Conservation (phyloP, 345 rosid genomes). For the Melastoma malabathricum region DNA sequence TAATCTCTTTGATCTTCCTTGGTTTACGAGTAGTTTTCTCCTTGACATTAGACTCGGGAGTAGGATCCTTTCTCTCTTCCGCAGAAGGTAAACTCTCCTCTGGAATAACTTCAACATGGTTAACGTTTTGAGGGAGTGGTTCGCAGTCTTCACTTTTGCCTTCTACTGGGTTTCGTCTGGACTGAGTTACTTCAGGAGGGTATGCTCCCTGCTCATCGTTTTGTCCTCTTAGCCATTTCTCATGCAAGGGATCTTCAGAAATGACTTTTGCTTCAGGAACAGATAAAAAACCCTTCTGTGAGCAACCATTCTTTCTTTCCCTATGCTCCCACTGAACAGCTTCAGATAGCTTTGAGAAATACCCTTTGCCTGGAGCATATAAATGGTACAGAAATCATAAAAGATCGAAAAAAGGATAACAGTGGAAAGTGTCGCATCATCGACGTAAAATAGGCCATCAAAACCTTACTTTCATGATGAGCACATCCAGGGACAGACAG, state of each 20-base stretch:
- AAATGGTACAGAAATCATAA: conserved; percentile 3
- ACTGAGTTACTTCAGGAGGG: too few relatives aligned
- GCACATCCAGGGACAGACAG: conserved; percentile 4
- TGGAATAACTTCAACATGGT: not conserved
- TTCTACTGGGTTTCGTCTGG: conserved; percentile 5
- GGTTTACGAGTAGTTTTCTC: conserved; percentile 11
- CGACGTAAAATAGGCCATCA: not conserved
- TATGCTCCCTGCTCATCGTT: too few relatives aligned
- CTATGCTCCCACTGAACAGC: conserved; percentile 15
- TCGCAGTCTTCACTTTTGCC: conserved; percentile 1
- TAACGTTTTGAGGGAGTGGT: conserved; percentile 13
- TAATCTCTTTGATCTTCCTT: conserved; percentile 21
- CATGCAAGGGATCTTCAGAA: conserved; percentile 8
- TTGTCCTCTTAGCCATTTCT: not conserved
- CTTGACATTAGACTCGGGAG: not conserved
- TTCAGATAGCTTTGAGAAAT: conserved; percentile 18
- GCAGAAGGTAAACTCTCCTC: not conserved
- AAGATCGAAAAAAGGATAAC: not conserved
- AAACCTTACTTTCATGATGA: not conserved
- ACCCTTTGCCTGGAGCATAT: conserved; percentile 17
- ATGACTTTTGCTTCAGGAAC: conserved; percentile 13
- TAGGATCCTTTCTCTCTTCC: too few relatives aligned
- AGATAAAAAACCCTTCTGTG: conserved; percentile 6
- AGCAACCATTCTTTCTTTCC: conserved; percentile 18
- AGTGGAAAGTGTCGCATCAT: not conserved